Evolutionary conservation across 73 alveolate genomes (phyloP), one percentile per base, ranked within the genome.

Genomic region (Blepharisma japonicum): DNA sequence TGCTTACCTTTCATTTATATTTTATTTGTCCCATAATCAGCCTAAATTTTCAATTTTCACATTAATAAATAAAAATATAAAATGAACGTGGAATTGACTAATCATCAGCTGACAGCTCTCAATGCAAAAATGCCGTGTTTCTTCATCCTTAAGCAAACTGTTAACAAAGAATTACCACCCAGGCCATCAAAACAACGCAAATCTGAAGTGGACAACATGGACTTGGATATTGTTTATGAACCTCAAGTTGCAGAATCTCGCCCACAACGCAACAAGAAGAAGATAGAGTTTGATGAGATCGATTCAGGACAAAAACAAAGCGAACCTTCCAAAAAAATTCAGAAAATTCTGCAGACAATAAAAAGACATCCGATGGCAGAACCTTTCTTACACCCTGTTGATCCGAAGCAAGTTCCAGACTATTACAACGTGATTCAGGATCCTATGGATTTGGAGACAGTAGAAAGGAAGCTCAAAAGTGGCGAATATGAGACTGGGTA

Each of bases 391-490:
- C 39, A 68, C 49, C 83, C 83, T 5, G 86, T 79, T 46, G 78
- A 61, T 71, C 86, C 83, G 0, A 56, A 27, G 11, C 56, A 56
- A 45, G 85, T 88, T 6, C 98, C 97, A 0, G 92, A 88, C 83
- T 93, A 93, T 84, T 93, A 89, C 79, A 85, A 82, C 68, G 85
- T 81, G 20, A 89, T 93, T 56, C 71, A 84, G 71, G 74, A 77
- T 48, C 97, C 97, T 2, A 91, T 93, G 87, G 96, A 90, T 77
- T 77, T 93, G 50, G 71, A 84, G 23, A 85, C 92, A 20, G 86
- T 93, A 81, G 94, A 93, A 78, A 80, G 49, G 74, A 93, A 86
- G 68, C 74, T 79, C 2, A 45, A 39, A 42, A 38, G 48, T 21
- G 83, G 68, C n/a, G 54, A 39, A 7, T 79, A 68, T 79, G 32